These are phyloP conservation scores for Dipodascus albidus DNA, from an alignment of 805 yeast genomes.

Conservation along the genomic window DNA sequence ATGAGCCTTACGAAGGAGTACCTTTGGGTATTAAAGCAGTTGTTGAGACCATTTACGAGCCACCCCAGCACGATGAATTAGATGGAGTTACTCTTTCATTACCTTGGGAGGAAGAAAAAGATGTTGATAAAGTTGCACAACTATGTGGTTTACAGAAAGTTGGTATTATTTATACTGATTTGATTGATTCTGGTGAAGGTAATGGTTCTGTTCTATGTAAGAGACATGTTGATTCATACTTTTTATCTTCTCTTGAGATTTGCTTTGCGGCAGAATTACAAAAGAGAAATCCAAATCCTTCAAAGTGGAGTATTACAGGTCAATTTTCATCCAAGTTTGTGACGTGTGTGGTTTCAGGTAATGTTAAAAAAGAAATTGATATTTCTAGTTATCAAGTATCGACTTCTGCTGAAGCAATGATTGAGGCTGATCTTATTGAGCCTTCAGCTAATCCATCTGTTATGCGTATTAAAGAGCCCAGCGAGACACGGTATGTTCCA, in stretches of 20 bases:
- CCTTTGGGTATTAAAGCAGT: conserved; percentile 92
- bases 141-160: conserved; percentile 55
- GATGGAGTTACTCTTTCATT: conserved; percentile 69
- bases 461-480: conserved; percentile 69
- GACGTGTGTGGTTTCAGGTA: conserved; percentile 91
- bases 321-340: conserved; percentile 79
- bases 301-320: conserved; percentile 54
- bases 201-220: conserved; percentile 88
- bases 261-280: conserved; percentile 77
- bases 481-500: conserved; percentile 74
- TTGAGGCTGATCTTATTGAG: conserved; percentile 70
- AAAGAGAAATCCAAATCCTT: conserved; percentile 44
- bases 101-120: conserved; percentile 40
- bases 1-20: conserved; percentile 64
- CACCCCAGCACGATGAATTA: conserved; percentile 74
- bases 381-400: conserved; percentile 85
- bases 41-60: conserved; percentile 89
- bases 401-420: conserved; percentile 75
- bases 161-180: conserved; percentile 83
- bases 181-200: conserved; percentile 74
- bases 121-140: conserved; percentile 35
- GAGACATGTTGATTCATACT: conserved; percentile 85
- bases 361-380: conserved; percentile 76
- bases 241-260: conserved; percentile 79
- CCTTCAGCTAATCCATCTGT: conserved; percentile 88